Percentiles rank a stretch among this genome's conserved stretches.
These are phyloP conservation scores for Gloeopeniophorella convolvens DNA, from an alignment of 768 basidiomycete species.

Conservation along the genomic window DNA sequence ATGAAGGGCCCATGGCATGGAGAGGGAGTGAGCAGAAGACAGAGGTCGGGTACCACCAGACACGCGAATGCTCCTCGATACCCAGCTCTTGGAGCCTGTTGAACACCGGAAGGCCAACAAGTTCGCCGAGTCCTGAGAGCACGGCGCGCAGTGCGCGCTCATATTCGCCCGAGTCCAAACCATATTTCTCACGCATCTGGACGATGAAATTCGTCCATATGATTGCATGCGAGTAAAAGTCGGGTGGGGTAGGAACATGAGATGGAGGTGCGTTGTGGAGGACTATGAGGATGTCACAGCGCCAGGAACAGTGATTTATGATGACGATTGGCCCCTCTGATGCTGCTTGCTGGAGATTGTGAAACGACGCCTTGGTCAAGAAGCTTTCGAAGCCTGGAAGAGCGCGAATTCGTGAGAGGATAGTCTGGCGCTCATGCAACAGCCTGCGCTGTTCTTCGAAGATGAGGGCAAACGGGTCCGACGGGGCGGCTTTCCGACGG, in stretches of 20 bases:
- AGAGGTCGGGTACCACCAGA: constrained; percentile 17
- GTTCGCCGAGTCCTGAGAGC: constrained; percentile 3
- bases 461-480: neutral
- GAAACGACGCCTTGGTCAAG: neutral
- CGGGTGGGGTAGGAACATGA: neutral
- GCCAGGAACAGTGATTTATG: constrained; percentile 3
- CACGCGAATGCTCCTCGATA: neutral
- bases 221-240: neutral
- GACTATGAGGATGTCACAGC: constrained; percentile 7
- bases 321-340: constrained; percentile 4
- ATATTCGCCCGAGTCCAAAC: neutral
- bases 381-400: constrained; percentile 1
- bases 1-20: constrained; percentile 15
- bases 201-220: neutral
- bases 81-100: neutral
- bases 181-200: neutral
- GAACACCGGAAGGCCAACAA: constrained; percentile 1
- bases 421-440: neutral
- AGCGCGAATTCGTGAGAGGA: neutral
- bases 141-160: neutral
- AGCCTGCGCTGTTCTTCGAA: neutral
- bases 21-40: constrained; percentile 13
- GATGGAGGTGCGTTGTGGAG: neutral
- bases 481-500: neutral
- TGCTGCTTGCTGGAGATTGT: neutral